phyloP scores from a whole-genome alignment of 2,329 filamentous ascomycete genomes.

The Fusarium acutatum region DNA sequence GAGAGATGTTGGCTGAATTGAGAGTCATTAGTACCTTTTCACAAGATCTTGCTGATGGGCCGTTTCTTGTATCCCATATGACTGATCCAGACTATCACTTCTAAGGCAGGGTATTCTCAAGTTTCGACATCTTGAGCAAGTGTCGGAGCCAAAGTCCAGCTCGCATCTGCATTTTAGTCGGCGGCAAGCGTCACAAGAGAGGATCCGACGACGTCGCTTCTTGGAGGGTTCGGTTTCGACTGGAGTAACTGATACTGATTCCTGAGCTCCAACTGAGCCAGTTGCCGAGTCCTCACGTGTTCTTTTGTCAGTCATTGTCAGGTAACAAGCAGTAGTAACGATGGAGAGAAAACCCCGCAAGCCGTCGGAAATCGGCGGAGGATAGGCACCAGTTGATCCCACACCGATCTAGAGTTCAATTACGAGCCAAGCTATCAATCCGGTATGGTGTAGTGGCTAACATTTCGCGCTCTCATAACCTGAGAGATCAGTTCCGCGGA shows the following conservation, averaged over 20 bases:
- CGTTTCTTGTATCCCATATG: background rate
- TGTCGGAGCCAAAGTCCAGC: constrained; percentile 13
- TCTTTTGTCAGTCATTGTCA: constrained; percentile 7
- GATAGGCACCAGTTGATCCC: accelerated
- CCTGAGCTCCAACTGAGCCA: background rate
- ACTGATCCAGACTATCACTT: constrained; percentile 7
- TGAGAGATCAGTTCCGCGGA: constrained; percentile 39
- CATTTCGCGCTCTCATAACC: constrained; percentile 46
- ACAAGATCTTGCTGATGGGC: constrained; percentile 1
- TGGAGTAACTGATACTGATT: background rate
- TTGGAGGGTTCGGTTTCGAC: constrained; percentile 8
- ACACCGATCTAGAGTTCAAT: accelerated
- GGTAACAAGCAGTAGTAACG: background rate
- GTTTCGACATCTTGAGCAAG: constrained; percentile 25
- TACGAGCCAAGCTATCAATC: background rate
- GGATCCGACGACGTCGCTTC: constrained; percentile 25
- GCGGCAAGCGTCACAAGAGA: constrained; percentile 31
- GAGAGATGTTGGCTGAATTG: background rate
- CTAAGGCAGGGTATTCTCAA: constrained; percentile 21
- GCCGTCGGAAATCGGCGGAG: constrained; percentile 4
- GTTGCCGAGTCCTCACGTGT: background rate
- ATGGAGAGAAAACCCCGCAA: constrained; percentile 7
- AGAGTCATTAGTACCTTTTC: constrained; percentile 1
- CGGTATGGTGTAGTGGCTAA: constrained; percentile 48
- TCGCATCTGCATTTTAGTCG: constrained; percentile 35